Conservation (phyloP, 371 early-diverging fungal genomes). For the Mucor mucedo region DNA sequence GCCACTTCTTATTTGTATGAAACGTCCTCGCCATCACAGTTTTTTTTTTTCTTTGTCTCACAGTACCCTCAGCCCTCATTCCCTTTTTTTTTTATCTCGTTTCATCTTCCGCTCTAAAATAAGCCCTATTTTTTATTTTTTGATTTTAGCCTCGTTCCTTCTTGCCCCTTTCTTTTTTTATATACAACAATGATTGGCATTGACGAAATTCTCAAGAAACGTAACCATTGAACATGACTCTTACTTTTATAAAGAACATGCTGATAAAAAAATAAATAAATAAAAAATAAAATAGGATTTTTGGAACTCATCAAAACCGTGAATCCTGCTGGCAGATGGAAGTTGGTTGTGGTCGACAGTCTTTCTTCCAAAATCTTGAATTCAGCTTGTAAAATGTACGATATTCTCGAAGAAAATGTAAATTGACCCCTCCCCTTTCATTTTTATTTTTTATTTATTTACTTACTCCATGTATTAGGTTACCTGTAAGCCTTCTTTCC, state of each 20-base stretch:
- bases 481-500: slow-evolving; percentile 28
- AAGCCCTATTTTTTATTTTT: background rate
- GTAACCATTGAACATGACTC: slow-evolving; percentile 15
- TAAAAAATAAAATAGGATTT: slow-evolving; percentile 57
- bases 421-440: slow-evolving; percentile 36
- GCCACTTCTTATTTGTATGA: too few species aligned
- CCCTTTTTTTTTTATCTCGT: background rate
- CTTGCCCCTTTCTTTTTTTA: slow-evolving; percentile 8
- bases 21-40: too few species aligned
- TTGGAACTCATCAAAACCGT: slow-evolving; percentile 73
- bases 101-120: background rate
- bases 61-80: slow-evolving; percentile 2
- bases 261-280: too few species aligned
- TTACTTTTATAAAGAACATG: too few species aligned
- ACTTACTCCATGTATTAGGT: slow-evolving; percentile 29
- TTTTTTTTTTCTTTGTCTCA: background rate
- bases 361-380: slow-evolving; percentile 84
- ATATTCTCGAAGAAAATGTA: slow-evolving; percentile 94
- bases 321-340: slow-evolving; percentile 78
- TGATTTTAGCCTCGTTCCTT: slow-evolving; percentile 7
- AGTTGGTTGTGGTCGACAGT: slow-evolving; percentile 90
- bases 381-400: slow-evolving; percentile 88
- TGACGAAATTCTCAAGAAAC: slow-evolving; percentile 46
- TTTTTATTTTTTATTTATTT: background rate
- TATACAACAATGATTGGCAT: slow-evolving; percentile 43